Percentiles rank a stretch among this genome's conserved stretches.
Conservation (phyloP, 352 stramenopile species). For the Phytophthora palmivora region DNA sequence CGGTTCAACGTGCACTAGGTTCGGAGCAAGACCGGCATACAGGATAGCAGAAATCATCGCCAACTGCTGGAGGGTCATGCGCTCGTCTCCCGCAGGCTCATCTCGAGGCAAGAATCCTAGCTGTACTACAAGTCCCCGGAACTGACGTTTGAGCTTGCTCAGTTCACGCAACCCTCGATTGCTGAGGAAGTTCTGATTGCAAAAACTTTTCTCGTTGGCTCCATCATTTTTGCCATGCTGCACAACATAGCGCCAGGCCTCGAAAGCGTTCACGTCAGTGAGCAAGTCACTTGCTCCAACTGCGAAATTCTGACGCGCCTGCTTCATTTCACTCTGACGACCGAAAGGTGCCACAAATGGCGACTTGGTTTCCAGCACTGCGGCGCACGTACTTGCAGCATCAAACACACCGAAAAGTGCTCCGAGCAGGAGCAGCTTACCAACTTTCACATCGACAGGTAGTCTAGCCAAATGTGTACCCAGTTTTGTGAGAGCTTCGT, state of each 20-base stretch:
- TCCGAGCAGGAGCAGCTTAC: conserved; percentile 97
- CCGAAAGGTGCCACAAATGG: conserved; percentile 84
- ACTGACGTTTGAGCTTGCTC: conserved; percentile 81
- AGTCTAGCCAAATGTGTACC: conserved; percentile 93
- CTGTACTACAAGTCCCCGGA: conserved; percentile 66
- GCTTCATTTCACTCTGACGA: conserved; percentile 71
- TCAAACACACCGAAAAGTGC: conserved; percentile 93
- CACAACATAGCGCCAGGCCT: conserved; percentile 57
- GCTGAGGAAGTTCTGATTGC: conserved; percentile 71
- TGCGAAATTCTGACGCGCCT: conserved; percentile 62
- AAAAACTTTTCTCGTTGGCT: conserved; percentile 67
- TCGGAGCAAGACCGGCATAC: conserved; percentile 90
- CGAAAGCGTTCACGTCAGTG: conserved; percentile 82
- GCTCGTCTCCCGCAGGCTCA: conserved; percentile 10
- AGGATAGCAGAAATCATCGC: conserved; percentile 74
- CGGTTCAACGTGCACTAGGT: conserved; percentile 87
- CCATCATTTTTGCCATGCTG: conserved; percentile 23
- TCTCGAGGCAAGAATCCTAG: conserved; percentile 60
- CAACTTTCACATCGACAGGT: conserved; percentile 96
- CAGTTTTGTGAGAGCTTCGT: conserved; percentile 92
- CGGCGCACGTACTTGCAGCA: conserved; percentile 68
- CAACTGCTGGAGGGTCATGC: conserved; percentile 57
- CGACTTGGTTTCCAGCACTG: conserved; percentile 83
- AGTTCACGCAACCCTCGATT: conserved; percentile 65
- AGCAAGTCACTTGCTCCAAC: conserved; percentile 74